Conservation (phyloP, 306 rosid genomes). For the Vigna hirtella region DNA sequence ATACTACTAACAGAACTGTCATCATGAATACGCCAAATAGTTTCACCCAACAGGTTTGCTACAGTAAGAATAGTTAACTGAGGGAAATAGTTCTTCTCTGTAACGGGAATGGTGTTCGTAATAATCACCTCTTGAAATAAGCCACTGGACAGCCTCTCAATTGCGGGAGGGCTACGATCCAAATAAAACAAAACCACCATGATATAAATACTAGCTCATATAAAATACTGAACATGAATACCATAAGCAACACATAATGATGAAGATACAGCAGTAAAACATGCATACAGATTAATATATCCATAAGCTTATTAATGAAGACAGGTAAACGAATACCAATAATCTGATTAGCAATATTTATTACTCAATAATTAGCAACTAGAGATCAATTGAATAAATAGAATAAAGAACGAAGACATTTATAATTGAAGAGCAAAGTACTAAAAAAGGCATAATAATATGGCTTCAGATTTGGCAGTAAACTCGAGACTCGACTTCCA, state of each 20-base stretch:
- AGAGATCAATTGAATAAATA: neutral
- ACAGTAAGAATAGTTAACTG: constrained; percentile 93
- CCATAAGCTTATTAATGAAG: neutral
- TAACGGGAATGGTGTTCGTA: constrained; percentile 86
- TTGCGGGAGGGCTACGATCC: constrained; percentile 83
- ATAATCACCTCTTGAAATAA: constrained; percentile 92
- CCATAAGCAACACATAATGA: neutral
- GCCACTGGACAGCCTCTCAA: constrained; percentile 89
- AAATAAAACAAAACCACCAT: constrained; percentile 30
- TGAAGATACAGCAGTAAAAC: neutral
- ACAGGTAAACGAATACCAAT: neutral
- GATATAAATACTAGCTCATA: constrained; percentile 5
- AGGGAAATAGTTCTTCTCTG: constrained; percentile 84
- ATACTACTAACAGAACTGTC: constrained; percentile 94
- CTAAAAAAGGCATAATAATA: neutral
- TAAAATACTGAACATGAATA: neutral
- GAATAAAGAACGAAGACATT: neutral
- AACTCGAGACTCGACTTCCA: neutral
- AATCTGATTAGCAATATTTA: constrained; percentile 2
- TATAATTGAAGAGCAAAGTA: neutral
- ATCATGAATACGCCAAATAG: constrained; percentile 95
- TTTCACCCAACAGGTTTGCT: constrained; percentile 93
- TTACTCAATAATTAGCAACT: neutral
- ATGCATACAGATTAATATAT: neutral
- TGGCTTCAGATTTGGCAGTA: constrained; percentile 6